Base-by-base conservation (phyloP, 2,329 filamentous ascomycete genomes). In the Colletotrichum sp. region DNA sequence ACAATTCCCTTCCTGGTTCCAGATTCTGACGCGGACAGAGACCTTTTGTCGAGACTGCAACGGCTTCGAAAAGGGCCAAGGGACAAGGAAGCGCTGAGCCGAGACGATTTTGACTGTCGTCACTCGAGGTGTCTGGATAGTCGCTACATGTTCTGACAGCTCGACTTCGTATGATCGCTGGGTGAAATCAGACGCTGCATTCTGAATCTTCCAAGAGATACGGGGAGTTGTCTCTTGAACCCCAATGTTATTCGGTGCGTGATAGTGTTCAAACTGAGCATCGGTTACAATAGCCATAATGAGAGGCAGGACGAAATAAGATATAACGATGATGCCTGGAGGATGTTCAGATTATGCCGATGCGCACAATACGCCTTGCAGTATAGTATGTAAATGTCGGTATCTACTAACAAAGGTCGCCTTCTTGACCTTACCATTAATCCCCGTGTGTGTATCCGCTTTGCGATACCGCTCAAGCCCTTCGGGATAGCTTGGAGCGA, bases 51-150 rank as follows among this genome's bases (percentile, higher is more conserved):
- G 72, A 2, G 82, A 81, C 2, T 71, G 71, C 0, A 87, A 80
- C 1, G 82, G 79, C 3, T 79, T 72, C 6, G 82, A 24, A 13
- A 32, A 82, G 0, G 87, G 88, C 88, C 88, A 90, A 0, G 85
- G 84, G 0, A 88, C 32, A 16, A 52, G 26, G 2, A 4, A 26
- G 21, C 18, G 18, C n/a, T 21, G 32, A 7, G 32, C 8, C 5
- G 62, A 65, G 34, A 18, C 24, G 4, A 18, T 16, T 65, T 44
- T 30, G 10, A 30, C 62, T 28, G 34, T 44, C 62, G 62, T 18
- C 15, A 44, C 62, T 65, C 16, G 62, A 13, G 12, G n/a, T 15
- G 2, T 2, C 36, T 26, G 15, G 34, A 7, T 4, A 24, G 1
- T 55, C 21, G 49, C 16, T 3, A 15, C 13, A 24, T 65, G 12